Evolutionary conservation across 2,329 filamentous ascomycete genomes (phyloP).

Genomic region (Exophiala sp.): DNA sequence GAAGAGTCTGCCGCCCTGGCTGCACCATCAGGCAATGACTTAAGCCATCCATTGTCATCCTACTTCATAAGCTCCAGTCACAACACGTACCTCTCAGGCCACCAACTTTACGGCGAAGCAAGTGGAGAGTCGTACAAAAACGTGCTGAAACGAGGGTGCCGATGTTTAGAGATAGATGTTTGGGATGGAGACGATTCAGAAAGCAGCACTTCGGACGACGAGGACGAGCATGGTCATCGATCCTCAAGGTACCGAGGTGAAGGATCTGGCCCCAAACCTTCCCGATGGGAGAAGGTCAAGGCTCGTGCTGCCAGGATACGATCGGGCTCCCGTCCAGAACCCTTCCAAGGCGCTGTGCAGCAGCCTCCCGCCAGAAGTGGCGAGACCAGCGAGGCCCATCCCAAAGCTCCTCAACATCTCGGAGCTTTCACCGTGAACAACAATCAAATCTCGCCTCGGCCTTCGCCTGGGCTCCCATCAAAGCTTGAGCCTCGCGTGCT

Average conservation of each 20-base stretch:
- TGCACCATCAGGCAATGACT: conserved; percentile 54
- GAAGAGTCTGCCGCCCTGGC: conserved; percentile 42
- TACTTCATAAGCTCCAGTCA: conserved; percentile 95
- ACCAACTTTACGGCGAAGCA: conserved; percentile 75
- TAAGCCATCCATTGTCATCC: conserved; percentile 70
- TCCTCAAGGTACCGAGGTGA: background rate
- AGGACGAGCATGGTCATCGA: conserved; percentile 20
- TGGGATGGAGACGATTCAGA: conserved; percentile 68
- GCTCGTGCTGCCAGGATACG: conserved; percentile 25
- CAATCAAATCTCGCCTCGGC: conserved; percentile 14
- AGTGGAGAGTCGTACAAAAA: conserved; percentile 75
- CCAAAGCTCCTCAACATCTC: background rate
- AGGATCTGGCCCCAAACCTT: conserved; percentile 18
- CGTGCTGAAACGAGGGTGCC: conserved; percentile 71
- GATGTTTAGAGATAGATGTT: conserved; percentile 92
- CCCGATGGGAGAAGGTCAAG: conserved; percentile 24
- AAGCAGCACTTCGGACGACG: conserved; percentile 29
- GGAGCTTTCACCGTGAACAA: conserved; percentile 4
- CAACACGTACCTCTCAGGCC: conserved; percentile 87
- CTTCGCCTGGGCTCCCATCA: conserved; percentile 5
- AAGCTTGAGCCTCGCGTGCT: conserved; percentile 72
- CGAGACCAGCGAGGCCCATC: background rate
- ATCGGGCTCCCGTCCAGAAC: conserved; percentile 19
- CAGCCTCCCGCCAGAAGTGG: background rate
- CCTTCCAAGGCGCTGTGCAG: background rate